Evolutionary conservation across 1,284 basidiomycete genomes (phyloP).

Genomic region (Inonotus obliquus): DNA sequence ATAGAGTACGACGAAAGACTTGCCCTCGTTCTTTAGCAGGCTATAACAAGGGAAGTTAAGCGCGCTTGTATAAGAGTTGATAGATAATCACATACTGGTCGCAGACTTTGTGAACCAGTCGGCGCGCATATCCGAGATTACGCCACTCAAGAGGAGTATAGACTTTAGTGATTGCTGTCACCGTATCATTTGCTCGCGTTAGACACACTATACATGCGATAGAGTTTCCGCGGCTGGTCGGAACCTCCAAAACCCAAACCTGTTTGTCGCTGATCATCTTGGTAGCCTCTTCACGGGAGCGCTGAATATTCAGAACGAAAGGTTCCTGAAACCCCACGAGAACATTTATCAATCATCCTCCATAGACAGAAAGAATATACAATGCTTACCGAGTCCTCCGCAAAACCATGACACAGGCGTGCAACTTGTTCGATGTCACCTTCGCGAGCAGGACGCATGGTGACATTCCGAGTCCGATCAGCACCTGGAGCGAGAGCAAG

Average conservation of each 20-base stretch:
- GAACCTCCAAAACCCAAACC: constrained; percentile 55
- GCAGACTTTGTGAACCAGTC: constrained; percentile 50
- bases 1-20: constrained; percentile 42
- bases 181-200: constrained; percentile 46
- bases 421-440: constrained; percentile 43
- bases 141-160: constrained; percentile 50
- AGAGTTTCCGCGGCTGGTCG: constrained; percentile 25
- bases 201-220: constrained; percentile 64
- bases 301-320: constrained; percentile 40
- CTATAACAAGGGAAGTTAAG: constrained; percentile 19
- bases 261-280: constrained; percentile 42
- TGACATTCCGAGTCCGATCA: constrained; percentile 23
- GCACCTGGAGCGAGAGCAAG: constrained; percentile 33
- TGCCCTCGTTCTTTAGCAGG: constrained; percentile 35
- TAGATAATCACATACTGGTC: constrained; percentile 31
- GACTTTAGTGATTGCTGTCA: constrained; percentile 63
- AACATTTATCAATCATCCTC: constrained; percentile 4
- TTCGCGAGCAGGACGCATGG: constrained; percentile 39
- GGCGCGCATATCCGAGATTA: constrained; percentile 48
- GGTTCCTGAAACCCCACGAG: constrained; percentile 38
- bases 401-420: constrained; percentile 50
- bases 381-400: constrained; percentile 48
- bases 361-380: constrained; percentile 1
- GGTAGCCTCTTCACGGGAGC: constrained; percentile 47
- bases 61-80: background rate